These are phyloP conservation scores for Candida chauliodis DNA, from an alignment of 805 yeast species.

Conservation along the genomic window DNA sequence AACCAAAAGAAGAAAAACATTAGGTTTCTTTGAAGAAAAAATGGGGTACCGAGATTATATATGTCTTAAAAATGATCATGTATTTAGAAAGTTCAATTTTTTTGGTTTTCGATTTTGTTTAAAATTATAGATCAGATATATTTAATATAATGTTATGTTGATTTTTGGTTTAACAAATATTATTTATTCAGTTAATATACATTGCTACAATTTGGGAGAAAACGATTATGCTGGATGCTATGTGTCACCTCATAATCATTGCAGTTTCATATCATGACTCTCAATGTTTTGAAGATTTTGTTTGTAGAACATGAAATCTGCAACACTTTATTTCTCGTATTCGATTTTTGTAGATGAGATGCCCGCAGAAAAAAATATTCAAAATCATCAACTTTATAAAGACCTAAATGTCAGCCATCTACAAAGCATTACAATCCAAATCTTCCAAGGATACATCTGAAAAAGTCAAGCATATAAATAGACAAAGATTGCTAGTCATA, in stretches of 20 bases:
- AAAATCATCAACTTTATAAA: background rate
- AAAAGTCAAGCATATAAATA: conserved; percentile 62
- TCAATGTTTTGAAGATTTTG: no score
- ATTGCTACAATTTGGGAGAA: no score
- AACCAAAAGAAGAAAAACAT: conserved; percentile 32
- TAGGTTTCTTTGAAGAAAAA: conserved; percentile 5
- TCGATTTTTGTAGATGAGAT: conserved; percentile 6
- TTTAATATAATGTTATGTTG: conserved; percentile 1
- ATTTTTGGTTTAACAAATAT: background rate
- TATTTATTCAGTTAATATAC: no score
- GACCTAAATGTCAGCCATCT: conserved; percentile 39
- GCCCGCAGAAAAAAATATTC: conserved; percentile 4
- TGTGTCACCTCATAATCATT: no score
- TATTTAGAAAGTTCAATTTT: conserved; percentile 3
- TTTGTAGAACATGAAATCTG: no score
- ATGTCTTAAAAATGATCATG: conserved; percentile 1
- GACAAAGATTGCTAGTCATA: conserved; percentile 83
- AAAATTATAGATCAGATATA: conserved; percentile 4
- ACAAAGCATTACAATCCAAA: conserved; percentile 43
- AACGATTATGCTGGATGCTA: no score
- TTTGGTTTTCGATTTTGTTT: background rate
- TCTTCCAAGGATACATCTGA: conserved; percentile 46
- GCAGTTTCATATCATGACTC: no score
- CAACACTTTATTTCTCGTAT: no score
- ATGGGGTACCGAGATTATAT: background rate